Evolutionary conservation across 768 basidiomycete species (phyloP).

Genomic region (Saitozyma podzolica): DNA sequence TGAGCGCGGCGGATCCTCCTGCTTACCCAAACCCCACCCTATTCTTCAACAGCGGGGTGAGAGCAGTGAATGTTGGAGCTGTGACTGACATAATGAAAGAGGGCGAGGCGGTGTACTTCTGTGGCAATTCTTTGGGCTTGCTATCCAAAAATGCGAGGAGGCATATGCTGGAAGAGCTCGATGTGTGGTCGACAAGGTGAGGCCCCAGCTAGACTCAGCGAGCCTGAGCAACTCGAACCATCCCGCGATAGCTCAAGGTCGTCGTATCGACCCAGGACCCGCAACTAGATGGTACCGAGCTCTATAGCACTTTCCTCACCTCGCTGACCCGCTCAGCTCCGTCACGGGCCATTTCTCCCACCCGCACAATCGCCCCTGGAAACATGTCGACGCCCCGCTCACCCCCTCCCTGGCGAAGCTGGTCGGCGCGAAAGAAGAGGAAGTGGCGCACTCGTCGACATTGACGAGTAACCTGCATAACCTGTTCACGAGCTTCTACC

Average conservation of each 20-base stretch:
- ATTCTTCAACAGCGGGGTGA: not conserved
- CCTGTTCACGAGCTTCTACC: slow-evolving; percentile 91
- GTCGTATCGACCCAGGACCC: no score
- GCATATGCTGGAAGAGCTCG: slow-evolving; percentile 77
- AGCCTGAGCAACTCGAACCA: no score
- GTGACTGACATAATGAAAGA: slow-evolving; percentile 18
- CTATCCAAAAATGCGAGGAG: slow-evolving; percentile 70
- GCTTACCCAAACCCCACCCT: not conserved
- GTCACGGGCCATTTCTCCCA: slow-evolving; percentile 89
- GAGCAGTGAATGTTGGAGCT: not conserved
- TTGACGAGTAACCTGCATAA: slow-evolving; percentile 94
- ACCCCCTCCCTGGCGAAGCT: slow-evolving; percentile 74
- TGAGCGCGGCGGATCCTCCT: slow-evolving; percentile 15
- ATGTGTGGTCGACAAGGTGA: slow-evolving; percentile 71
- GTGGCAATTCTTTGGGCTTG: slow-evolving; percentile 91
- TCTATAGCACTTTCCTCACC: not conserved
- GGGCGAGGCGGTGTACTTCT: slow-evolving; percentile 68
- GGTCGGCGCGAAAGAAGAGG: slow-evolving; percentile 80
- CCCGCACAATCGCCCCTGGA: slow-evolving; percentile 81
- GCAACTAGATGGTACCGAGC: no score
- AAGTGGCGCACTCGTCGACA: slow-evolving; percentile 94
- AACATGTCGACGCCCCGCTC: slow-evolving; percentile 69
- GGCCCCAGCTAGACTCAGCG: slow-evolving; percentile 15
- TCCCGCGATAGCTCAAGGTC: no score
- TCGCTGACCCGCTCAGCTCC: slow-evolving; percentile 58